Percentiles rank a stretch among this genome's conserved stretches.
Conservation (phyloP, 2,329 filamentous ascomycete genomes). For the Fusarium metavorans region DNA sequence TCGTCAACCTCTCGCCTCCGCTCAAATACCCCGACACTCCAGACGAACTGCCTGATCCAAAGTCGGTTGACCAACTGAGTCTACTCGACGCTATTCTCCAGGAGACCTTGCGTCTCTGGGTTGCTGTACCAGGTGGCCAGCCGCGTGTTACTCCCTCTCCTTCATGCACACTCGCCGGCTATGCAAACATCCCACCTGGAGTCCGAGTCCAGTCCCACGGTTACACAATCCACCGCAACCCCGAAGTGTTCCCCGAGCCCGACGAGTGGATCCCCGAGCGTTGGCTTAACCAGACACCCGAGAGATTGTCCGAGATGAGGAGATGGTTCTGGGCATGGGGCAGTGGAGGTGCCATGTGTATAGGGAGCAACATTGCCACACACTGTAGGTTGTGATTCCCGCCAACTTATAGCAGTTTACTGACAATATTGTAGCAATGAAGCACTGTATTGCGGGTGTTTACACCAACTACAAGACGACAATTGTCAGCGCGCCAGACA, state of each 20-base stretch:
- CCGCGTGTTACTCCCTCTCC: constrained; percentile 6
- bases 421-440: constrained; percentile 3
- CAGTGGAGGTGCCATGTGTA: constrained; percentile 10
- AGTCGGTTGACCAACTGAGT: constrained; percentile 4
- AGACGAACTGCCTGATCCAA: constrained; percentile 2
- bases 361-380: constrained; percentile 14
- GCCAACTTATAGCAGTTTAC: accelerated
- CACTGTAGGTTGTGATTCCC: neutral
- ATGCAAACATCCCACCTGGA: constrained; percentile 3
- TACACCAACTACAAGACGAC: constrained; percentile 15
- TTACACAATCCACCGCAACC: constrained; percentile 7
- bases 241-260: constrained; percentile 5
- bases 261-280: neutral
- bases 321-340: constrained; percentile 19
- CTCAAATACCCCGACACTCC: neutral
- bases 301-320: constrained; percentile 1
- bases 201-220: neutral
- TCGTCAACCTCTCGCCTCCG: neutral
- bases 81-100: constrained; percentile 7
- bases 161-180: neutral
- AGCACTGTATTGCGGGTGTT: constrained; percentile 12
- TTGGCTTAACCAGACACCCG: constrained; percentile 1
- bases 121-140: constrained; percentile 6
- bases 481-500: constrained; percentile 5
- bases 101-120: constrained; percentile 8